Percentiles rank a stretch among this genome's conserved stretches.
Conservation (phyloP, 345 rosid species). For the Carallia pectinifolia region DNA sequence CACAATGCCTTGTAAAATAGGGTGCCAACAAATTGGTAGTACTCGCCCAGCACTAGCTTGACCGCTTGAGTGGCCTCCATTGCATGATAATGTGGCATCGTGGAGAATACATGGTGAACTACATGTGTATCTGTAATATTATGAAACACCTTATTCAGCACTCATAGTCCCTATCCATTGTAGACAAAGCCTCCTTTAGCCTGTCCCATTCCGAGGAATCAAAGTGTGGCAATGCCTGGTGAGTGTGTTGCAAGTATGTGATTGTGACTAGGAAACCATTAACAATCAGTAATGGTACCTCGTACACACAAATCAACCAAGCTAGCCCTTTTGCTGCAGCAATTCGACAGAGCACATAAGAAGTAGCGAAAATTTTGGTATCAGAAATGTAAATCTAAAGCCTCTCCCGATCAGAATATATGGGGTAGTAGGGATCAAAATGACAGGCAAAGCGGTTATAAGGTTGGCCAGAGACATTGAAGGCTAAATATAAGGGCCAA, state of each 20-base stretch:
- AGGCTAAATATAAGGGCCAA: slow-evolving; percentile 46
- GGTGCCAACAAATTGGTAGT: slow-evolving; percentile 15
- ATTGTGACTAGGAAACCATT: slow-evolving; percentile 14
- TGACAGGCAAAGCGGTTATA: slow-evolving; percentile 51
- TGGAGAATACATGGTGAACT: slow-evolving; percentile 20
- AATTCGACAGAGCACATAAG: slow-evolving; percentile 1
- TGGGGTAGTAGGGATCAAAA: slow-evolving; percentile 34
- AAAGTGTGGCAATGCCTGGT: slow-evolving; percentile 17
- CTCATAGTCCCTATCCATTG: slow-evolving; percentile 23
- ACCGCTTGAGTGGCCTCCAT: slow-evolving; percentile 23
- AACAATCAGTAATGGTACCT: slow-evolving; percentile 6
- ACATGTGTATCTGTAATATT: slow-evolving; percentile 22
- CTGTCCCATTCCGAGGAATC: slow-evolving; percentile 22
- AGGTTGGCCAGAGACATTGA: slow-evolving; percentile 47
- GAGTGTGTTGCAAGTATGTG: slow-evolving; percentile 23
- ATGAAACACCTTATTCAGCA: slow-evolving; percentile 20
- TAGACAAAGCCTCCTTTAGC: slow-evolving; percentile 23
- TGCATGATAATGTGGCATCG: slow-evolving; percentile 22
- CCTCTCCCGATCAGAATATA: slow-evolving; percentile 13
- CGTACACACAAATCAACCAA: slow-evolving; percentile 11
- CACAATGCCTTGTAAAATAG: slow-evolving; percentile 17
- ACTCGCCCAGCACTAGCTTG: slow-evolving; percentile 15
- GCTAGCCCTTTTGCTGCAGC: not conserved
- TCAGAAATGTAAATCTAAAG: slow-evolving; percentile 15
- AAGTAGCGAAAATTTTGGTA: not conserved